A percentile compares a stretch with the other conserved stretches of the same genome.
Evolutionary conservation across 2,329 filamentous ascomycete species (phyloP).

Genomic region (Trichoderma cornu-damae): DNA sequence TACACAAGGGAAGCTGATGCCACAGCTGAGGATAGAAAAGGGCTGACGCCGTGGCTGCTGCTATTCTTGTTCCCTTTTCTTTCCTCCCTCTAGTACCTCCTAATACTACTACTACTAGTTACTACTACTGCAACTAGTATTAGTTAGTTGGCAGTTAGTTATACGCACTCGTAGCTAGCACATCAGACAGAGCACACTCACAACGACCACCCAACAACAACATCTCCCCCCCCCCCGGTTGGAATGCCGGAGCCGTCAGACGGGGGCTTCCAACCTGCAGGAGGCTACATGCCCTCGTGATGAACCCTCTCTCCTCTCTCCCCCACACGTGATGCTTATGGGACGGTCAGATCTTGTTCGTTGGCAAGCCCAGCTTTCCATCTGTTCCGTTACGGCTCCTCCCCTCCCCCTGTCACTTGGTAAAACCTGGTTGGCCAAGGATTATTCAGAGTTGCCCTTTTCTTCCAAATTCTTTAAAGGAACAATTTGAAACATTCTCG

Average conservation of each 20-base stretch:
- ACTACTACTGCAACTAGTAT: no score
- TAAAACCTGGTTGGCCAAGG: background rate
- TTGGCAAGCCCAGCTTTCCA: no score
- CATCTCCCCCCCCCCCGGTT: background rate
- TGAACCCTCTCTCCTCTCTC: background rate
- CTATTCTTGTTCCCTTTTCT: background rate
- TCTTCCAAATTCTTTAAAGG: background rate
- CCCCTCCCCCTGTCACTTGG: background rate
- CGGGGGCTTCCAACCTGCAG: background rate
- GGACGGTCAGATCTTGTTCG: background rate
- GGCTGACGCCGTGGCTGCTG: background rate
- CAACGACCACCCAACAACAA: background rate
- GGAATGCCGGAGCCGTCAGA: background rate
- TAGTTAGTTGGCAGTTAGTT: no score
- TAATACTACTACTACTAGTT: background rate
- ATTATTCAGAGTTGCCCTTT: background rate
- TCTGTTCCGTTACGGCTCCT: no score
- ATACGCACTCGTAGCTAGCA: no score
- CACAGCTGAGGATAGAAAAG: background rate
- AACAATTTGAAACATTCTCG: background rate
- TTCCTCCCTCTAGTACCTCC: background rate
- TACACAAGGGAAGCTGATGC: background rate
- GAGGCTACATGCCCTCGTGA: slow-evolving; percentile 1
- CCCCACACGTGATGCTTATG: background rate
- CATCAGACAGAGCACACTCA: no score